Base-by-base conservation (phyloP, 225 moss, liverwort and hornwort species). In the Polytrichum commune region DNA sequence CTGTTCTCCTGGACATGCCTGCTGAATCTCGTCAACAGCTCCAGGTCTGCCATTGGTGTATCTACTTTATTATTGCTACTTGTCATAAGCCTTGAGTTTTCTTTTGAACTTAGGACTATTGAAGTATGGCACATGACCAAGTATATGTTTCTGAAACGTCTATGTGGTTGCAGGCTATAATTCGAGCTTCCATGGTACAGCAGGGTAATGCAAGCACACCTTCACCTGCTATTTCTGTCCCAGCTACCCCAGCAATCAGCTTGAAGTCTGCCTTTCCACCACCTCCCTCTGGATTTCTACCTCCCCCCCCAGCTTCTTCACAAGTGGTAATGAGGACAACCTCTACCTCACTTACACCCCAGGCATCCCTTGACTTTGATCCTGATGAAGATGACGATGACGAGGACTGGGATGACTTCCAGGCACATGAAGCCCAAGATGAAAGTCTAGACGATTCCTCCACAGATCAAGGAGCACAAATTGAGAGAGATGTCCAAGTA, bases 171-270 rank as follows among this genome's bases (percentile, higher is more conserved):
- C 86, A 93, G 90, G 84, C 77, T 60, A 93, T 99, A 60, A 89
- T 99, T 61, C 90, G 94, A 76, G 90, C 95, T 68, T 95, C 98
- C n/a, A 91, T 99, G 77, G 83, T 87, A 28, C 91, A 98, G 56
- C 85, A 86, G 63, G 75, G 82, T 54, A 81, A 68, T 61, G 54
- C 85, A 75, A 89, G 25, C 75, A 29, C 88, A 65, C 28, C 72
- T 35, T 67, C 79, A 22, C 62, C 88, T 61, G 35, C 75, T 60
- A 54, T 82, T 69, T 71, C 86, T 53, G 76, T 75, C 69, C 46
- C 79, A 66, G 79, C 78, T 28, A 75, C 75, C 72, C 66, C 83
- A 69, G 60, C 77, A 84, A 74, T 79, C 58, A 33, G 65, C 57
- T 29, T 85, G 18, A 89, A 88, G 66, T 81, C 86, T 54, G 73